Base-by-base conservation (phyloP, 805 yeast species). In the Wickerhamomyces bovis region DNA sequence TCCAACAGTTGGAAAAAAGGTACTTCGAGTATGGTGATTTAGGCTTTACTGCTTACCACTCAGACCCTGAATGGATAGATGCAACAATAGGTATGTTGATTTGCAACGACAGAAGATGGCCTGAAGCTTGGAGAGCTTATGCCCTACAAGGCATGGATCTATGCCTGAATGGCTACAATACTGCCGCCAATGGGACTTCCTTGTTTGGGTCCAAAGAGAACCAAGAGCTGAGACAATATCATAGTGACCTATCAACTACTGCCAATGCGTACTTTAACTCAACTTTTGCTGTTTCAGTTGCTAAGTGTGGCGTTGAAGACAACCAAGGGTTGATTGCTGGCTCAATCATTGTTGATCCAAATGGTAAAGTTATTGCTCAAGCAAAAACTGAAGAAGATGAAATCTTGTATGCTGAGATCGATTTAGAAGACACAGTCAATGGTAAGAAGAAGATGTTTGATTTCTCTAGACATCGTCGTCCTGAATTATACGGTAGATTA, bases 51-150 rank as follows among this genome's bases (percentile, higher is more conserved):
- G 72, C 72, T 15, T 54, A 63, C 33, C 57, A 60, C 45, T 52
- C 68, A 25, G 51, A 65, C 22, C 67, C 66, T n/a, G 57, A 60
- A 38, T 60, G 69, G 67, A 53, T 66, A 31, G 71, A 65, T 53
- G 62, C 66, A 23, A 68, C 66, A 19, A 51, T 64, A 21, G 71
- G 72, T 39, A 63, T 64, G 64, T 52, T 68, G 43, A 68, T 68
- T 18, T 68, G 72, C 54, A 68, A 68, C 47, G 72, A 68, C 48
- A 59, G 72, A 52, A 66, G 71, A 54, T 68, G 72, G 72, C 69
- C 70, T 6, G 72, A 68, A 46, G 66, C 71, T 15, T 68, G 72
- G 72, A 63, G 72, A 55, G 46, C 52, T 33, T 67, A 66, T 44
- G 71, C 68, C 12, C 51, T 68, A 12, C 72, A 68, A 55, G 72